Conservation (phyloP, 2,329 filamentous ascomycete genomes). For the Nemania diffusa region DNA sequence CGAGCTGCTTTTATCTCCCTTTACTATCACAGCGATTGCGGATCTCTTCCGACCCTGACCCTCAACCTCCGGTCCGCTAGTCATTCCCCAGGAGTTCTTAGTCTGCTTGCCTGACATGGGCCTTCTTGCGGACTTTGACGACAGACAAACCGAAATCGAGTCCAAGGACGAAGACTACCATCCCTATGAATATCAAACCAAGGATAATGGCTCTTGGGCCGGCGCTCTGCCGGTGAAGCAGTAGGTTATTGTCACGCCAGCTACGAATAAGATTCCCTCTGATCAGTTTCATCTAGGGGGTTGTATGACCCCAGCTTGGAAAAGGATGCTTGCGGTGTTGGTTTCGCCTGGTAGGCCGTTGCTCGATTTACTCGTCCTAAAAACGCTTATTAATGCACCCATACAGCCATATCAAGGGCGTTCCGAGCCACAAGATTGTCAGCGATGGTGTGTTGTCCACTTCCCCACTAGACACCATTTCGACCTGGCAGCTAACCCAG, state of each 20-base stretch:
- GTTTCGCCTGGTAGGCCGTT: slow-evolving; percentile 84
- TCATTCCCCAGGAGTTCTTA: slow-evolving; percentile 23
- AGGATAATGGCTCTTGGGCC: slow-evolving; percentile 90
- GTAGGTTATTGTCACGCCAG: slow-evolving; percentile 55
- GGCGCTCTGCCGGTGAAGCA: slow-evolving; percentile 96
- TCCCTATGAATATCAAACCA: slow-evolving; percentile 86
- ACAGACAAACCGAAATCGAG: slow-evolving; percentile 71
- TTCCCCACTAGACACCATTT: not conserved
- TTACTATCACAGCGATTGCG: slow-evolving; percentile 36
- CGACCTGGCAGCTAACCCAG: slow-evolving; percentile 47
- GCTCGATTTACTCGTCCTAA: not conserved
- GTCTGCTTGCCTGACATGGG: slow-evolving; percentile 74
- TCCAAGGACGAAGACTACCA: slow-evolving; percentile 69
- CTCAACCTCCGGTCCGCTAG: slow-evolving; percentile 31
- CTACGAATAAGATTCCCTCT: slow-evolving; percentile 22
- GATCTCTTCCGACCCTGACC: slow-evolving; percentile 36
- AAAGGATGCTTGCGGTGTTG: slow-evolving; percentile 99
- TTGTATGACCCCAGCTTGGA: slow-evolving; percentile 95
- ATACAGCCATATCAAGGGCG: slow-evolving; percentile 92
- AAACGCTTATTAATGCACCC: slow-evolving; percentile 31
- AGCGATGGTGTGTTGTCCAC: slow-evolving; percentile 81
- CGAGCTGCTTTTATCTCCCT: slow-evolving; percentile 42
- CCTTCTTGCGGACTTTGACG: slow-evolving; percentile 73
- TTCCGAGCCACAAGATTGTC: slow-evolving; percentile 96
- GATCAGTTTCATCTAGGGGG: slow-evolving; percentile 62